Percentiles rank a stretch among this genome's conserved stretches.
These are phyloP conservation scores for Prorocentrum cordatum DNA, from an alignment of 169 alveolate species.

Conservation along the genomic window DNA sequence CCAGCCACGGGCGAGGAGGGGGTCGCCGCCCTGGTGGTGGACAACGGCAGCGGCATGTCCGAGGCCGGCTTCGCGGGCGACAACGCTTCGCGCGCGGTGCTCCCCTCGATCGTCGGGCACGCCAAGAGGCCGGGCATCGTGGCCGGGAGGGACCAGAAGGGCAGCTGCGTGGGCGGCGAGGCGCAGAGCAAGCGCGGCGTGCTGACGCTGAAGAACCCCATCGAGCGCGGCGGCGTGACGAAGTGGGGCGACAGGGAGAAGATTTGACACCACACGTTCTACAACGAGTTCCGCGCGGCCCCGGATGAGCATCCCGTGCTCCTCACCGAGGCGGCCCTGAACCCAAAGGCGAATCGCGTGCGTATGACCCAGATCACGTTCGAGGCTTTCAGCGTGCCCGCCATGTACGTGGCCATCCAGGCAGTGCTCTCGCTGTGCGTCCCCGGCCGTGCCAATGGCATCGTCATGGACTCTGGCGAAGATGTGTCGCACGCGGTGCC, in stretches of 20 bases:
- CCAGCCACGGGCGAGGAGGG: too few relatives aligned
- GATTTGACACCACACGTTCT: slow-evolving; percentile 97
- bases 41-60: slow-evolving; percentile 97
- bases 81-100: slow-evolving; percentile 95
- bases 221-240: too few relatives aligned
- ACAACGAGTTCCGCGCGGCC: slow-evolving; percentile 93
- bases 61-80: slow-evolving; percentile 99
- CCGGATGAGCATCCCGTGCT: slow-evolving; percentile 97
- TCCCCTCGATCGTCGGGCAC: slow-evolving; percentile 97
- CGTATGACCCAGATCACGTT: slow-evolving; percentile 95
- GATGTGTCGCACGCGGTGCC: slow-evolving; percentile 98
- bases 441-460: slow-evolving; percentile 96
- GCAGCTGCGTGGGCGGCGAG: slow-evolving; percentile 96
- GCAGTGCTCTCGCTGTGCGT: slow-evolving; percentile 97
- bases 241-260: too few relatives aligned
- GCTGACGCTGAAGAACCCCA: too few relatives aligned
- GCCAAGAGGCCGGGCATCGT: slow-evolving; percentile 84
- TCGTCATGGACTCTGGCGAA: slow-evolving; percentile 98
- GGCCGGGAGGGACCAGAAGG: slow-evolving; percentile 94
- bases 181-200: too few relatives aligned
- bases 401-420: slow-evolving; percentile 94
- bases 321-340: slow-evolving; percentile 97
- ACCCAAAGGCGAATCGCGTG: slow-evolving; percentile 97
- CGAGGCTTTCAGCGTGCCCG: slow-evolving; percentile 97
- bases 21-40: slow-evolving; percentile 94